A percentile compares a stretch with the other conserved stretches of the same genome.
Conservation (phyloP, 768 basidiomycete genomes). For the Boletus subparvulus region DNA sequence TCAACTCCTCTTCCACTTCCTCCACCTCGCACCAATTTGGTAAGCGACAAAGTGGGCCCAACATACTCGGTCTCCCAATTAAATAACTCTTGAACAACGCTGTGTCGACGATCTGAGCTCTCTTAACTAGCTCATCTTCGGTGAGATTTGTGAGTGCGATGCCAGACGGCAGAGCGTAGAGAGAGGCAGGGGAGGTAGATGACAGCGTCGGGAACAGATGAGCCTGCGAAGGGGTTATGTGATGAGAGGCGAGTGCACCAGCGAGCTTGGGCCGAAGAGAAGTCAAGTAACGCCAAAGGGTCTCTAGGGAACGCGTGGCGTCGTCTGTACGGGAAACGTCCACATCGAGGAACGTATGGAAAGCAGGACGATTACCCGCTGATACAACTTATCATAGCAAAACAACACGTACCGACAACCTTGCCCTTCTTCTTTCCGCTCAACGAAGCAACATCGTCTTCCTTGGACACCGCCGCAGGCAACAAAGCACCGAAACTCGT, state of each 20-base stretch:
- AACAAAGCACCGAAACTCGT: slow-evolving; percentile 54
- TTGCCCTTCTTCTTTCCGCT: slow-evolving; percentile 36
- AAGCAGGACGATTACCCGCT: not conserved
- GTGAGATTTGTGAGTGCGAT: slow-evolving; percentile 67
- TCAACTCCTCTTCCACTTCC: slow-evolving; percentile 86
- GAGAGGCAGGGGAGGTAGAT: slow-evolving; percentile 66
- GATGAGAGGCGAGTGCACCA: slow-evolving; percentile 68
- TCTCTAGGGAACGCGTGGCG: slow-evolving; percentile 74
- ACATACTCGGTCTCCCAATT: slow-evolving; percentile 71
- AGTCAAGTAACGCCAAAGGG: slow-evolving; percentile 82
- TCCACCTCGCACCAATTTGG: slow-evolving; percentile 98
- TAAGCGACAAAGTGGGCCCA: slow-evolving; percentile 85
- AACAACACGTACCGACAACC: slow-evolving; percentile 34
- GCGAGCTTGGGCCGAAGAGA: slow-evolving; percentile 86
- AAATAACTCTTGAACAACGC: slow-evolving; percentile 93
- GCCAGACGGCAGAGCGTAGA: slow-evolving; percentile 72
- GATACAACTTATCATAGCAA: slow-evolving; percentile 1
- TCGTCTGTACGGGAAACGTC: slow-evolving; percentile 44
- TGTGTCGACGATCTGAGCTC: slow-evolving; percentile 93
- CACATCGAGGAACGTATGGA: not conserved
- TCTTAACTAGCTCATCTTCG: slow-evolving; percentile 82
- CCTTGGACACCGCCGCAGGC: slow-evolving; percentile 40
- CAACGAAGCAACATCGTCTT: slow-evolving; percentile 64
- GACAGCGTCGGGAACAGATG: slow-evolving; percentile 70
- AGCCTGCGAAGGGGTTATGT: slow-evolving; percentile 67